Percentiles rank a stretch among this genome's conserved stretches.
Conservation (phyloP, 495 filamentous ascomycete species). For the Penicillium chermesinum region DNA sequence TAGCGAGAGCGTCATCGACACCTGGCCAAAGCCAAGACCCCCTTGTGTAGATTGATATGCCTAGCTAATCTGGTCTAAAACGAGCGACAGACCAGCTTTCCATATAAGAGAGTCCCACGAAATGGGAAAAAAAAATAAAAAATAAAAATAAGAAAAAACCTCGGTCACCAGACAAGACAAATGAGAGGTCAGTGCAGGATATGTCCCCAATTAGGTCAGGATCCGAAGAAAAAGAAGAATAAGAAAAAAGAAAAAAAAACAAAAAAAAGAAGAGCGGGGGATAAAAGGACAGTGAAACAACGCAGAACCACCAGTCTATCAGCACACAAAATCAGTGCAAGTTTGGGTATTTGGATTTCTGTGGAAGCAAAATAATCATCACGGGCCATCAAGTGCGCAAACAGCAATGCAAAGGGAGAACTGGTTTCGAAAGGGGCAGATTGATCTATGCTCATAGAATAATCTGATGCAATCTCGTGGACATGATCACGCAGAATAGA, state of each 20-base stretch:
- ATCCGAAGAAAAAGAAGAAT: no score
- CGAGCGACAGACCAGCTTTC: slow-evolving; percentile 7
- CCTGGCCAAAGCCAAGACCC: background rate
- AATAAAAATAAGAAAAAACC: background rate
- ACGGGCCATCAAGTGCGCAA: background rate
- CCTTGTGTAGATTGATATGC: slow-evolving; percentile 2
- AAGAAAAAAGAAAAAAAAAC: background rate
- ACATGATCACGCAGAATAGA: slow-evolving; percentile 2
- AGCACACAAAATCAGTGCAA: slow-evolving; percentile 12
- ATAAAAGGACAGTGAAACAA: background rate
- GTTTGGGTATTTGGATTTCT: slow-evolving; percentile 23
- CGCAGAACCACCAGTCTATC: slow-evolving; percentile 18
- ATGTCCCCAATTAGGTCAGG: no score
- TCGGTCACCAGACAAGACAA: background rate
- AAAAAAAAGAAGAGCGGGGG: background rate
- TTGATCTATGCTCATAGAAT: slow-evolving; percentile 6
- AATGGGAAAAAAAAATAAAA: background rate
- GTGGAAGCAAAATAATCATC: slow-evolving; percentile 10
- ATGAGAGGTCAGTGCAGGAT: background rate
- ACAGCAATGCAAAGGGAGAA: slow-evolving; percentile 8
- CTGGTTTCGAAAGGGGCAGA: background rate
- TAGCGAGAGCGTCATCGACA: background rate
- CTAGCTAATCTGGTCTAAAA: slow-evolving; percentile 5
- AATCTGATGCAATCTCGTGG: slow-evolving; percentile 21
- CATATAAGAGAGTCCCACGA: no score